Evolutionary conservation across 768 basidiomycete genomes (phyloP).

Genomic region (Ephemerocybe angulata): DNA sequence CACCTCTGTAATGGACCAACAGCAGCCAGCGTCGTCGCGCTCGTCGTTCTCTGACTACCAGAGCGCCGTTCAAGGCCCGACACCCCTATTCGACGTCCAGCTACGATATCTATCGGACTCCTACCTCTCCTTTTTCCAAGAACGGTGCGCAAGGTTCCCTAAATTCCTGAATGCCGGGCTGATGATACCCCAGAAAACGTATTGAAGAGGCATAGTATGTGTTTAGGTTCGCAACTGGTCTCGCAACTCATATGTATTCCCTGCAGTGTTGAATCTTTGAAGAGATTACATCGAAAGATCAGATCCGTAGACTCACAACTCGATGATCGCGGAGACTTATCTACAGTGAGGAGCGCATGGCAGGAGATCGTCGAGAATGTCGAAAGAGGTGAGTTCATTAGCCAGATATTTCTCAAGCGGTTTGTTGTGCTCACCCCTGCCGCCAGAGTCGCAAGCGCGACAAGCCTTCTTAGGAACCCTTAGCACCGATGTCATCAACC

Average conservation of each 20-base stretch:
- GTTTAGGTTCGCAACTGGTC: background rate
- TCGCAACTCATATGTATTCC: conserved; percentile 5
- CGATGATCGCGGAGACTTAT: conserved; percentile 68
- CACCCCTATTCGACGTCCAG: conserved; percentile 70
- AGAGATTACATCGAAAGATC: conserved; percentile 67
- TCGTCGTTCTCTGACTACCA: conserved; percentile 37
- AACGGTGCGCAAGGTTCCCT: conserved; percentile 51
- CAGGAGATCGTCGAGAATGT: conserved; percentile 80
- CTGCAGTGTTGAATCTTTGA: conserved; percentile 67
- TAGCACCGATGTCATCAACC: conserved; percentile 66
- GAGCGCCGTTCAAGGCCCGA: conserved; percentile 44
- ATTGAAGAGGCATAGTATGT: conserved; percentile 86
- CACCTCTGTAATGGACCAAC: conserved; percentile 30
- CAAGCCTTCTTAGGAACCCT: conserved; percentile 75
- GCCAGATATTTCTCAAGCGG: background rate
- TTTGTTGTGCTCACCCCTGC: conserved; percentile 6
- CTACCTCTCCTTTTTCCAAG: conserved; percentile 81
- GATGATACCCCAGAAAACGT: conserved; percentile 50
- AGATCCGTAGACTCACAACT: conserved; percentile 66
- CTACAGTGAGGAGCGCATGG: conserved; percentile 72
- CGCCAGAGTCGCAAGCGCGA: conserved; percentile 74
- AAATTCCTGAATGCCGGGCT: conserved; percentile 13
- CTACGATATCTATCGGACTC: conserved; percentile 68
- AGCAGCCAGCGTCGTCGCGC: conserved; percentile 33
- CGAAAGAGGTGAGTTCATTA: conserved; percentile 58